Evolutionary conservation across 1,284 basidiomycete genomes (phyloP).

Genomic region (Ceratobasidium sp.): DNA sequence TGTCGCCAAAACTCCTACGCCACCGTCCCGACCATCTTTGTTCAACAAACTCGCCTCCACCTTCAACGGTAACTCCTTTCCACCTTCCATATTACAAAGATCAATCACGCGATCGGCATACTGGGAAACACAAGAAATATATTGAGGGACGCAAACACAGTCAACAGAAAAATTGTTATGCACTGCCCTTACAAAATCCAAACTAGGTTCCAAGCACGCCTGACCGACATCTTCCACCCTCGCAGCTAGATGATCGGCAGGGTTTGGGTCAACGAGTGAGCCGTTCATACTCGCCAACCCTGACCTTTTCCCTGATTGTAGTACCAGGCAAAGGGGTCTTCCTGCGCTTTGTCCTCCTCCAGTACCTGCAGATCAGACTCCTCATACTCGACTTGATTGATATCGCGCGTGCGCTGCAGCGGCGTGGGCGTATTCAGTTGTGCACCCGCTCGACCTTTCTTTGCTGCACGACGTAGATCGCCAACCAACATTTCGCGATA

Average conservation of each 20-base stretch:
- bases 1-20: background rate
- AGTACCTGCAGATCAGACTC: too few relatives aligned
- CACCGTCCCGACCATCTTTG: background rate
- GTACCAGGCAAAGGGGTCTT: background rate
- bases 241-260: background rate
- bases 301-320: background rate
- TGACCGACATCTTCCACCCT: background rate
- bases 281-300: constrained; percentile 13
- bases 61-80: constrained; percentile 1
- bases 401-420: background rate
- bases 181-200: background rate
- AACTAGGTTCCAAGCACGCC: background rate
- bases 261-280: constrained; percentile 22
- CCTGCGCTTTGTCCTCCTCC: too few relatives aligned
- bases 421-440: constrained; percentile 4
- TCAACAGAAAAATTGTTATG: too few relatives aligned
- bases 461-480: background rate
- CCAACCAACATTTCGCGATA: background rate
- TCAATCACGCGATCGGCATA: background rate
- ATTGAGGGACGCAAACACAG: too few relatives aligned
- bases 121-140: background rate
- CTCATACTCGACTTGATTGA: background rate
- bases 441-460: background rate
- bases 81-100: background rate
- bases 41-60: background rate